Evolutionary conservation across 1,284 basidiomycete genomes (phyloP).

Genomic region (Tetrapyrgos nigripes): DNA sequence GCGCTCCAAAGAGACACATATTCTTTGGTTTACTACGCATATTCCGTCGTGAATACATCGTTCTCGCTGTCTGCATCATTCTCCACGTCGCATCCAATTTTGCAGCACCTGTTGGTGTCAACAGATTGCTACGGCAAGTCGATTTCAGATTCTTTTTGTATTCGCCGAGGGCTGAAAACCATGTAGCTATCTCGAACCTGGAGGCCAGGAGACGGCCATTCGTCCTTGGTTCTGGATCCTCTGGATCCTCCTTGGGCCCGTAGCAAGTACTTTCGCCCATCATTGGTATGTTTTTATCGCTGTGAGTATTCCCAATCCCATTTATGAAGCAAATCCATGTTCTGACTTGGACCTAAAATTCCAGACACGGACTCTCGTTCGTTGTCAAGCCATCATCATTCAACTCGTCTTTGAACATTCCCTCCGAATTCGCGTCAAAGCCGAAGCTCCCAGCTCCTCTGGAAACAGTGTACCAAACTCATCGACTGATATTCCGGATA

Average conservation of each 20-base stretch:
- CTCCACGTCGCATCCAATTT: slow-evolving; percentile 43
- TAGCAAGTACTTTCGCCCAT: slow-evolving; percentile 42
- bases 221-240: slow-evolving; percentile 70
- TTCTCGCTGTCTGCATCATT: slow-evolving; percentile 38
- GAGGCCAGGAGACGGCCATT: slow-evolving; percentile 41
- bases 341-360: neutral
- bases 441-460: slow-evolving; percentile 32
- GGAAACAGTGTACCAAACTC: slow-evolving; percentile 10
- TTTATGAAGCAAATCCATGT: neutral
- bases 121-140: slow-evolving; percentile 39
- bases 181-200: slow-evolving; percentile 50
- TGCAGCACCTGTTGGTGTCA: slow-evolving; percentile 56
- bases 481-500: slow-evolving; percentile 14
- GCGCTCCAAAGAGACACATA: slow-evolving; percentile 39
- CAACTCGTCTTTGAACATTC: slow-evolving; percentile 66
- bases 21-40: slow-evolving; percentile 40
- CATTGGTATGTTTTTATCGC: slow-evolving; percentile 46
- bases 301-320: slow-evolving; percentile 23
- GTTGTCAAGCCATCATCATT: slow-evolving; percentile 55
- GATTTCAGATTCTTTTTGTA: neutral
- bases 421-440: slow-evolving; percentile 59
- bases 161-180: neutral
- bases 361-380: slow-evolving; percentile 24
- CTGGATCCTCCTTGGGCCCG: slow-evolving; percentile 65
- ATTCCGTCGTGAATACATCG: slow-evolving; percentile 46